Conservation (phyloP, 2,329 filamentous ascomycete genomes). For the Nemania bipapillata region DNA sequence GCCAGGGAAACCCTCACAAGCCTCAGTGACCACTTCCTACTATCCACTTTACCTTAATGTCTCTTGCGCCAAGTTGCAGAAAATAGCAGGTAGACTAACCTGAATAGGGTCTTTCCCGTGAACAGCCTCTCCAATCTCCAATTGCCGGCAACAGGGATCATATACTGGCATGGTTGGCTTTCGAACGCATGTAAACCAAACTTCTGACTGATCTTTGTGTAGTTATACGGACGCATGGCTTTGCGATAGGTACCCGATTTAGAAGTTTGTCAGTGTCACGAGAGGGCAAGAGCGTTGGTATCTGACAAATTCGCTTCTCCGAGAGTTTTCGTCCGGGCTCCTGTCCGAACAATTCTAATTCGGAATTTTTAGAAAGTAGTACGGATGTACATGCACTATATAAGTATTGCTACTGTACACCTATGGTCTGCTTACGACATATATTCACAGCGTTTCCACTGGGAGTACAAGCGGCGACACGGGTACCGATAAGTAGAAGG, state of each 20-base stretch:
- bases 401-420: background rate
- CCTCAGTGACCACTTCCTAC: slow-evolving; percentile 2
- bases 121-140: slow-evolving; percentile 19
- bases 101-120: slow-evolving; percentile 21
- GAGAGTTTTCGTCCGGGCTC: slow-evolving; percentile 5
- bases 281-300: slow-evolving; percentile 2
- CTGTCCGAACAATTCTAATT: background rate
- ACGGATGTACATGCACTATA: background rate
- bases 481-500: background rate
- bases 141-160: slow-evolving; percentile 25
- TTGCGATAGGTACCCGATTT: slow-evolving; percentile 10
- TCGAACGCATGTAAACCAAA: background rate
- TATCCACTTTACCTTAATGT: background rate
- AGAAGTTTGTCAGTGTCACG: slow-evolving; percentile 18
- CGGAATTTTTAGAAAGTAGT: background rate
- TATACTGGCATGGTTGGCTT: background rate
- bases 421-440: slow-evolving; percentile 19
- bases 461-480: background rate
- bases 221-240: slow-evolving; percentile 2
- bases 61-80: slow-evolving; percentile 29
- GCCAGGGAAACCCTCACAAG: slow-evolving; percentile 9
- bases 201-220: background rate
- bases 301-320: slow-evolving; percentile 27
- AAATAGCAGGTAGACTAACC: slow-evolving; percentile 32
- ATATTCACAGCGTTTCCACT: slow-evolving; percentile 14